A percentile compares a stretch with the other conserved stretches of the same genome.
Evolutionary conservation across 257 asterid species (phyloP).

Genomic region (Solanum ossicruentum): DNA sequence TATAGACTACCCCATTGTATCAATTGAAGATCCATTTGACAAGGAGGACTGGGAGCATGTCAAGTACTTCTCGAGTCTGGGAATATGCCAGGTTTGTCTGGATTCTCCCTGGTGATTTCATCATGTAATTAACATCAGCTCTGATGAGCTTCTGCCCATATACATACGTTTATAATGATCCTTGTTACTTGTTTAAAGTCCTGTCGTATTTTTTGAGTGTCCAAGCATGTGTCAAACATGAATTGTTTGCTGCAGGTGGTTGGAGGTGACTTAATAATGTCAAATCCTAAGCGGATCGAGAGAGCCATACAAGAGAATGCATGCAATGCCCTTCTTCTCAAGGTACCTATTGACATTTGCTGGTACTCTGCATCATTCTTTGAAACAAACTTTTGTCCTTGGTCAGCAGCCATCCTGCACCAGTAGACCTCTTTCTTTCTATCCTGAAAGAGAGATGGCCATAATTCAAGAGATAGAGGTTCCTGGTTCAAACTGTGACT

Average conservation of each 20-base stretch:
- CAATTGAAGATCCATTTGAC: constrained; percentile 98
- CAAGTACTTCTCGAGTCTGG: constrained; percentile 56
- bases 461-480: not conserved
- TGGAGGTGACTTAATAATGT: constrained; percentile 77
- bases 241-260: constrained; percentile 54
- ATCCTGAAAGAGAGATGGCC: not conserved
- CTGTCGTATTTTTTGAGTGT: not conserved
- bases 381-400: not conserved
- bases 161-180: not conserved
- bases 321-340: constrained; percentile 80
- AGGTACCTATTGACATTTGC: constrained; percentile 34
- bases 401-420: not conserved
- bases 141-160: not conserved
- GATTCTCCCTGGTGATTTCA: not conserved
- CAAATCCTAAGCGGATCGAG: constrained; percentile 86
- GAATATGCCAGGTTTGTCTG: constrained; percentile 74
- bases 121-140: not conserved
- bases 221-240: not conserved
- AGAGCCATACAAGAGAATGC: constrained; percentile 75
- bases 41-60: constrained; percentile 98
- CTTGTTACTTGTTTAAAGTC: not conserved
- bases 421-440: not conserved
- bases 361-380: constrained; percentile 4
- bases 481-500: not conserved
- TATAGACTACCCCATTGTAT: constrained; percentile 77